These are phyloP conservation scores for Penicillium paneum DNA, from an alignment of 2,329 filamentous ascomycete species.

Conservation along the genomic window DNA sequence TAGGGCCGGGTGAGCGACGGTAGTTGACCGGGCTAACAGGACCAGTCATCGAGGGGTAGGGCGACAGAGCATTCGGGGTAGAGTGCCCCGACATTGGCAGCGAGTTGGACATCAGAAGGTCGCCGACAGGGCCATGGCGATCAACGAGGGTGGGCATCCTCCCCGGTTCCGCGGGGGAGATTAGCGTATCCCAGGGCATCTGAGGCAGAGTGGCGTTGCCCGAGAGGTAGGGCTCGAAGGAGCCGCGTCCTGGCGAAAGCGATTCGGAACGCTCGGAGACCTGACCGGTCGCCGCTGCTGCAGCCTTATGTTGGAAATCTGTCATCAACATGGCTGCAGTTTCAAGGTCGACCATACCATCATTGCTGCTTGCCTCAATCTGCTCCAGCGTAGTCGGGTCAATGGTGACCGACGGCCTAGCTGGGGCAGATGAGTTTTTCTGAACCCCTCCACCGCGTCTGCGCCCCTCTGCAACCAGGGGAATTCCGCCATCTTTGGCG, in stretches of 20 bases:
- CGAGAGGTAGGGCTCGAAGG: conserved; percentile 70
- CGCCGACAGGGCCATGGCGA: conserved; percentile 57
- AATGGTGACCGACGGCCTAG: conserved; percentile 75
- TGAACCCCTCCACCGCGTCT: conserved; percentile 51
- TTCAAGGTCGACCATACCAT: conserved; percentile 92
- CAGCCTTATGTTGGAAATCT: conserved; percentile 95
- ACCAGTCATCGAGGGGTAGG: conserved; percentile 65
- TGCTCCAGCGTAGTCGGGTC: conserved; percentile 87
- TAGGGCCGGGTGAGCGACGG: conserved; percentile 65
- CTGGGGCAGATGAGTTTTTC: conserved; percentile 49
- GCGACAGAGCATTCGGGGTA: conserved; percentile 71
- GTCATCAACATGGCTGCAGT: conserved; percentile 98
- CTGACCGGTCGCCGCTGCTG: conserved; percentile 58
- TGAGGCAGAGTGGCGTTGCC: conserved; percentile 78
- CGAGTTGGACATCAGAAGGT: conserved; percentile 68
- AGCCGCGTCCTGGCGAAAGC: conserved; percentile 68
- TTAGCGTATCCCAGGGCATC: conserved; percentile 88
- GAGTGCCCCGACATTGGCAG: conserved; percentile 65
- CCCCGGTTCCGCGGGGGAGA: conserved; percentile 63
- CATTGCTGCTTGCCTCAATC: conserved; percentile 76
- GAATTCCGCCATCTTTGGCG: conserved; percentile 93
- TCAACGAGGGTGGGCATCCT: conserved; percentile 66
- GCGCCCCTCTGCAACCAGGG: conserved; percentile 91
- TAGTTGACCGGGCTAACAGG: conserved; percentile 68
- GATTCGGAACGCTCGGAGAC: conserved; percentile 52